Conservation (phyloP, 352 stramenopile species). For the Globisporangium spiculum region DNA sequence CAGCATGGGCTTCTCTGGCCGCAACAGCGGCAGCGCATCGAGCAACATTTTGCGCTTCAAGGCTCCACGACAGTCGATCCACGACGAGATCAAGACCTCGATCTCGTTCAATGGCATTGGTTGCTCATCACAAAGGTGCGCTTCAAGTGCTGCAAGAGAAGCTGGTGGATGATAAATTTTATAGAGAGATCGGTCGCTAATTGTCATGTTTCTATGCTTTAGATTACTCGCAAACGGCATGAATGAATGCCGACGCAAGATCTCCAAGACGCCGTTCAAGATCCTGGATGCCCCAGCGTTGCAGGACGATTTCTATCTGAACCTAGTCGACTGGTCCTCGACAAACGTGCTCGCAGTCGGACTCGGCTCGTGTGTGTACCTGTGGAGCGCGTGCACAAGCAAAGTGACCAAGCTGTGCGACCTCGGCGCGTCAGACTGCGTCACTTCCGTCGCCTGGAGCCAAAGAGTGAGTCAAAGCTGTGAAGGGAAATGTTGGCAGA, state of each 20-base stretch:
- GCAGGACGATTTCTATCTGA: slow-evolving; percentile 98
- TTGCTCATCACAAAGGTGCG: slow-evolving; percentile 32
- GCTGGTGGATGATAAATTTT: not conserved
- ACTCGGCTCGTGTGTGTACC: slow-evolving; percentile 92
- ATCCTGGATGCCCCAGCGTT: slow-evolving; percentile 96
- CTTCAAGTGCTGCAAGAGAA: not conserved
- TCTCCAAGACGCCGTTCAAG: slow-evolving; percentile 95
- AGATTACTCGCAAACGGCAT: slow-evolving; percentile 19
- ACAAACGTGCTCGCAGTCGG: slow-evolving; percentile 95
- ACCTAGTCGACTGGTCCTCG: slow-evolving; percentile 96
- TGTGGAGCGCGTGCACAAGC: slow-evolving; percentile 93
- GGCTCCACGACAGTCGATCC: slow-evolving; percentile 50
- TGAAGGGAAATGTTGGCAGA: not conserved
- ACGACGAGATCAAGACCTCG: slow-evolving; percentile 57
- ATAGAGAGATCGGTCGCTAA: not conserved
- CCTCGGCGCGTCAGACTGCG: slow-evolving; percentile 64
- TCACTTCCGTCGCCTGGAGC: slow-evolving; percentile 95
- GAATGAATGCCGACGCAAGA: slow-evolving; percentile 58
- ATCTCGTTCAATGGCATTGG: slow-evolving; percentile 46
- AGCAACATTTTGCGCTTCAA: slow-evolving; percentile 79
- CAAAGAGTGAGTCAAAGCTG: slow-evolving; percentile 50
- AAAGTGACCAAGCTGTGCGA: slow-evolving; percentile 95
- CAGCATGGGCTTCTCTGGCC: slow-evolving; percentile 29
- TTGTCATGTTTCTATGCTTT: not conserved
- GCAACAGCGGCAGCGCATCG: slow-evolving; percentile 29